phyloP scores from a whole-genome alignment of 1,284 basidiomycete species.

The Trichosporon asahii region DNA sequence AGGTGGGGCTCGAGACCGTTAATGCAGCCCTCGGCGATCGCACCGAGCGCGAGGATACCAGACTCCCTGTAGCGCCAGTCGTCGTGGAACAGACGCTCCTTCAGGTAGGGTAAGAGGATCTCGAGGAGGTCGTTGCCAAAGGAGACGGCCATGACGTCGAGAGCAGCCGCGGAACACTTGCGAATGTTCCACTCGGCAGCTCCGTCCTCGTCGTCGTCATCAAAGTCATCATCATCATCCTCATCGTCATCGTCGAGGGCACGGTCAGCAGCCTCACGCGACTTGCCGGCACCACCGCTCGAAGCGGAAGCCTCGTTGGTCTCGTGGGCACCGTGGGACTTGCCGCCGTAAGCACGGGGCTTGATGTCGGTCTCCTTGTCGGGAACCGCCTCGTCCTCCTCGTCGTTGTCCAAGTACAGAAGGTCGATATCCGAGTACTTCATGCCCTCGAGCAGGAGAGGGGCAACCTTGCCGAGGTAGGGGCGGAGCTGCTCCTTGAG shows the following conservation, averaged over 20 bases:
- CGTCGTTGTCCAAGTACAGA: slow-evolving; percentile 90
- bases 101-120: slow-evolving; percentile 82
- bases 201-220: slow-evolving; percentile 93
- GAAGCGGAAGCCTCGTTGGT: slow-evolving; percentile 40
- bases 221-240: slow-evolving; percentile 82
- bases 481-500: slow-evolving; percentile 80
- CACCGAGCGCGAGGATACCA: slow-evolving; percentile 91
- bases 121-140: slow-evolving; percentile 84
- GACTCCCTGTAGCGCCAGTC: slow-evolving; percentile 96
- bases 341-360: slow-evolving; percentile 79
- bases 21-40: slow-evolving; percentile 98
- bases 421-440: slow-evolving; percentile 94
- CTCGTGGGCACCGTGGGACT: slow-evolving; percentile 76
- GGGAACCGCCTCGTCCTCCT: slow-evolving; percentile 76
- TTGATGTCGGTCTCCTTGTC: slow-evolving; percentile 95
- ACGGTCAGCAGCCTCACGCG: slow-evolving; percentile 45
- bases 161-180: slow-evolving; percentile 95
- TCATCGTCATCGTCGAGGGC: slow-evolving; percentile 65
- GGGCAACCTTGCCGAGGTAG: slow-evolving; percentile 80
- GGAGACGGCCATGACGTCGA: slow-evolving; percentile 93
- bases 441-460: slow-evolving; percentile 94
- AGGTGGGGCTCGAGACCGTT: slow-evolving; percentile 92
- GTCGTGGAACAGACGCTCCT: slow-evolving; percentile 86
- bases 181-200: slow-evolving; percentile 98
- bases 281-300: slow-evolving; percentile 29